Evolutionary conservation across 2,329 filamentous ascomycete genomes (phyloP).

Genomic region (Arthroderma uncinatum): DNA sequence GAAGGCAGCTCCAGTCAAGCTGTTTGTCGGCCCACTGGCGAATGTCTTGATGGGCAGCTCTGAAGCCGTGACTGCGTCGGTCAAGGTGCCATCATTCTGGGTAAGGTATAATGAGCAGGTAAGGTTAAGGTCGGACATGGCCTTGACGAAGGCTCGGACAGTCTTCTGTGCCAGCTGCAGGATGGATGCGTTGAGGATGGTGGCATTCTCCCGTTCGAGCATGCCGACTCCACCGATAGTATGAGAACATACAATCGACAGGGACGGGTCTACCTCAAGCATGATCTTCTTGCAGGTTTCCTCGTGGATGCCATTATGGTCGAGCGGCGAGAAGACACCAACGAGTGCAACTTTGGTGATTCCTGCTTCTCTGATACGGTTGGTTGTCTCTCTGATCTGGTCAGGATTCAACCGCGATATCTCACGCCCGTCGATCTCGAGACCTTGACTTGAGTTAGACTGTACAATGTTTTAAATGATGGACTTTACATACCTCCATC

Average conservation of each 20-base stretch:
- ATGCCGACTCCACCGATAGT: constrained; percentile 38
- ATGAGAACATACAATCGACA: constrained; percentile 36
- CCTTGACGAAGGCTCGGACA: constrained; percentile 45
- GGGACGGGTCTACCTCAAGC: constrained; percentile 25
- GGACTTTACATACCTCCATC: constrained; percentile 25
- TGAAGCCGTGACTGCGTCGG: constrained; percentile 44
- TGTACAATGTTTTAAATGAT: background rate
- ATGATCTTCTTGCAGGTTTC: constrained; percentile 31
- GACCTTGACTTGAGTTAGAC: constrained; percentile 19
- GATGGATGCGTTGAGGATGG: constrained; percentile 54
- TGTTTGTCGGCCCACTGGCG: constrained; percentile 53
- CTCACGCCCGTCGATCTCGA: constrained; percentile 41
- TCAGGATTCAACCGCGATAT: constrained; percentile 31
- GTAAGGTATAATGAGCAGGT: constrained; percentile 49
- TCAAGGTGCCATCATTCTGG: constrained; percentile 53
- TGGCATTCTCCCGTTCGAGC: constrained; percentile 52
- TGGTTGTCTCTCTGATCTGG: constrained; percentile 29
- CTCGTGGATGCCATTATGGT: constrained; percentile 34
- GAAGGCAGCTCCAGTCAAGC: constrained; percentile 52
- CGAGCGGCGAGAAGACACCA: constrained; percentile 39
- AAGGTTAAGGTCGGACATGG: constrained; percentile 41
- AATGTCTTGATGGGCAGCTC: constrained; percentile 51
- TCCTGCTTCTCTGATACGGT: constrained; percentile 27
- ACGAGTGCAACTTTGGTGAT: constrained; percentile 34
- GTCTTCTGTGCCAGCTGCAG: constrained; percentile 47